Conservation (phyloP, 1,284 basidiomycete genomes). For the Rhodotorula sp. region DNA sequence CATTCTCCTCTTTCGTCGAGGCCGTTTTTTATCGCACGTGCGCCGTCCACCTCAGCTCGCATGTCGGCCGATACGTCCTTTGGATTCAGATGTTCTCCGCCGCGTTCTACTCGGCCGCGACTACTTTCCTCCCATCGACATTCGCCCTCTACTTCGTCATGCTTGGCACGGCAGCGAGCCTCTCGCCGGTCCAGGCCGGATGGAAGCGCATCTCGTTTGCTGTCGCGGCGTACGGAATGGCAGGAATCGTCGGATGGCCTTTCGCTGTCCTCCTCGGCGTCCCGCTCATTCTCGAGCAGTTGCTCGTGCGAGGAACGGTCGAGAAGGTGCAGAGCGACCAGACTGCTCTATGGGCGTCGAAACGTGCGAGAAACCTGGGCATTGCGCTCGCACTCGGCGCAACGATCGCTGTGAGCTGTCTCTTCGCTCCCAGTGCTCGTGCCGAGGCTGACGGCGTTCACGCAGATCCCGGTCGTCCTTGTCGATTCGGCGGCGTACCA, state of each 20-base stretch:
- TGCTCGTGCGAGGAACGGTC: constrained; percentile 74
- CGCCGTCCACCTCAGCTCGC: constrained; percentile 76
- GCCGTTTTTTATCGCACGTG: constrained; percentile 80
- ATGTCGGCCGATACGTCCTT: constrained; percentile 86
- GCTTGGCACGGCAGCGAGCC: constrained; percentile 72
- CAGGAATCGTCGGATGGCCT: constrained; percentile 92
- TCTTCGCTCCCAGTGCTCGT: too few relatives aligned
- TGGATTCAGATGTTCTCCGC: constrained; percentile 79
- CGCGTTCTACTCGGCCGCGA: constrained; percentile 87
- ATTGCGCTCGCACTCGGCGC: constrained; percentile 22
- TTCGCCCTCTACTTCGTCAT: constrained; percentile 91
- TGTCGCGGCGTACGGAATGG: constrained; percentile 69
- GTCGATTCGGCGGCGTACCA: constrained; percentile 89
- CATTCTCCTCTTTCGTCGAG: constrained; percentile 74
- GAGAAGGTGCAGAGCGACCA: constrained; percentile 55
- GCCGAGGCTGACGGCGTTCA: background rate
- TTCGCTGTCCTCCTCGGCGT: constrained; percentile 81
- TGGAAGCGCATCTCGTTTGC: constrained; percentile 53
- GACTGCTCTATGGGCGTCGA: constrained; percentile 20
- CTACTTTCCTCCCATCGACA: constrained; percentile 87
- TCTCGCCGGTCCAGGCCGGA: constrained; percentile 61
- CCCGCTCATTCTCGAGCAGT: constrained; percentile 87
- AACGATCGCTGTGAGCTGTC: constrained; percentile 61
- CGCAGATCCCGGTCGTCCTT: constrained; percentile 70
- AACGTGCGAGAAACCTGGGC: constrained; percentile 20